Conservation (phyloP, 192 early-diverging fungal species). For the Coemansia sp. region DNA sequence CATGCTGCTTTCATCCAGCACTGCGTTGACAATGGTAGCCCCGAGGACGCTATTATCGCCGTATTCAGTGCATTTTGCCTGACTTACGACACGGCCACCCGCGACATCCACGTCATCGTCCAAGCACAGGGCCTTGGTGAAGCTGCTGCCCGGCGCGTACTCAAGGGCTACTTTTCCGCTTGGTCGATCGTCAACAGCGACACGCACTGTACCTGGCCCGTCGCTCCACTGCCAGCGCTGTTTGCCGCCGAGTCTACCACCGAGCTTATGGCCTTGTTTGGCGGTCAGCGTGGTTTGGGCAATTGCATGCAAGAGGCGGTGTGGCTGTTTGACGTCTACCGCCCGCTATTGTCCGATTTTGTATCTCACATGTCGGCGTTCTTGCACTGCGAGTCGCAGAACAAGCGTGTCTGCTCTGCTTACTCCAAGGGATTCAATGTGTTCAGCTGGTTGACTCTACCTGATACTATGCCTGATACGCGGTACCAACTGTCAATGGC, state of each 20-base stretch:
- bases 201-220: background rate
- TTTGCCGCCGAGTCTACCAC: constrained; percentile 54
- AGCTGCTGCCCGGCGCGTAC: constrained; percentile 1
- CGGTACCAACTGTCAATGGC: constrained; percentile 72
- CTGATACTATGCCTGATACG: constrained; percentile 69
- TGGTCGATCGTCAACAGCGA: constrained; percentile 11
- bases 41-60: background rate
- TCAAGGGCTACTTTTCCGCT: constrained; percentile 21
- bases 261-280: constrained; percentile 81
- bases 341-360: constrained; percentile 69
- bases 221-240: constrained; percentile 2
- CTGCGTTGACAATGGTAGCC: background rate
- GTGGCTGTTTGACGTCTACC: constrained; percentile 74
- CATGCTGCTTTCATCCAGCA: constrained; percentile 12
- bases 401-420: constrained; percentile 55
- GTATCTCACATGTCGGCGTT: constrained; percentile 74
- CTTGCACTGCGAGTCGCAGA: constrained; percentile 58
- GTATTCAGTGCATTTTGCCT: constrained; percentile 7
- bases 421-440: constrained; percentile 76
- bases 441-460: constrained; percentile 74
- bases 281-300: constrained; percentile 89
- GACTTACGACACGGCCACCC: background rate
- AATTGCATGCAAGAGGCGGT: constrained; percentile 83
- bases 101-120: constrained; percentile 16
- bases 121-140: constrained; percentile 9